Conservation (phyloP, 768 basidiomycete species). For the Suillus spraguei region DNA sequence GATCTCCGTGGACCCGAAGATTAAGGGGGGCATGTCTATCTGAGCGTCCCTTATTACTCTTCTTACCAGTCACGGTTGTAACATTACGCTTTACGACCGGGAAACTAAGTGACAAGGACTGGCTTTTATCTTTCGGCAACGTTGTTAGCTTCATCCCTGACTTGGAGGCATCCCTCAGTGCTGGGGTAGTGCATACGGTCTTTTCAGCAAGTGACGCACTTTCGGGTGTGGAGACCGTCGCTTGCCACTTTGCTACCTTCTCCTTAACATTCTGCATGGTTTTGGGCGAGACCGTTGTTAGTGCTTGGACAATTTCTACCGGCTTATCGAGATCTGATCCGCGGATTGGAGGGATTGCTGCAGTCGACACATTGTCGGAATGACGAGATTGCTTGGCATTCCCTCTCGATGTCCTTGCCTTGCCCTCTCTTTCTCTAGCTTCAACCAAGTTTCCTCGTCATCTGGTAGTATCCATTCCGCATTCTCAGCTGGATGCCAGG, state of each 20-base stretch:
- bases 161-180: constrained; percentile 13
- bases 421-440: constrained; percentile 42
- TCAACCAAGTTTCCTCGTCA: constrained; percentile 51
- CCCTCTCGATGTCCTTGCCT: constrained; percentile 19
- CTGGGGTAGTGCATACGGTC: constrained; percentile 13
- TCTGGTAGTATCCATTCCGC: constrained; percentile 42
- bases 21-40: constrained; percentile 8
- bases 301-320: constrained; percentile 10
- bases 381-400: constrained; percentile 20
- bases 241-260: constrained; percentile 41
- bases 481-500: constrained; percentile 24
- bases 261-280: constrained; percentile 32
- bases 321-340: constrained; percentile 1
- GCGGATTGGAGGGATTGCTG: neutral
- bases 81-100: constrained; percentile 44
- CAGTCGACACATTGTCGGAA: neutral
- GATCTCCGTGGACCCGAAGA: constrained; percentile 12
- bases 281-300: constrained; percentile 26
- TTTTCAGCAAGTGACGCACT: constrained; percentile 5
- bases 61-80: constrained; percentile 27
- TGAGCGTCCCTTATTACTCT: constrained; percentile 12
- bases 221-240: constrained; percentile 22
- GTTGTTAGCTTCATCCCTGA: neutral
- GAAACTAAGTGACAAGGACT: constrained; percentile 40
- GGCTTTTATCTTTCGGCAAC: constrained; percentile 16